phyloP scores from a whole-genome alignment of 768 basidiomycete genomes.

The Naganishia antarctica region DNA sequence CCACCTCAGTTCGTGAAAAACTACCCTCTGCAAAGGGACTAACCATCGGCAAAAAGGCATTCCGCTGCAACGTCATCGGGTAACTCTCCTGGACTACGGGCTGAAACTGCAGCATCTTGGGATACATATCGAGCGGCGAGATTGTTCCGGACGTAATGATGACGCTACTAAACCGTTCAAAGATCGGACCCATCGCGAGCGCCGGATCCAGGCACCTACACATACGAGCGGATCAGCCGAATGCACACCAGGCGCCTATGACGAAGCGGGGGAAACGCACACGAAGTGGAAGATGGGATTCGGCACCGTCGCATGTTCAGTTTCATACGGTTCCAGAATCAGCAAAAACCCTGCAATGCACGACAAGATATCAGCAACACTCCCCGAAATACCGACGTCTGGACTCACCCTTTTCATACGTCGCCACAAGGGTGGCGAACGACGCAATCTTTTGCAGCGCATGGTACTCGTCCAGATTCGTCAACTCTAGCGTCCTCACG shows the following conservation, averaged over 20 bases:
- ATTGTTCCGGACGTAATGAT: slow-evolving; percentile 99
- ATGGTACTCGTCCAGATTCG: slow-evolving; percentile 81
- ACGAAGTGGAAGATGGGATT: slow-evolving; percentile 98
- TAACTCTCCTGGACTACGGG: slow-evolving; percentile 96
- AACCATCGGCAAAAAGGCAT: slow-evolving; percentile 91
- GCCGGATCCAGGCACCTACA: slow-evolving; percentile 91
- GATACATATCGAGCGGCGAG: slow-evolving; percentile 98
- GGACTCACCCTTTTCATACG: slow-evolving; percentile 83
- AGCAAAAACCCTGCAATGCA: slow-evolving; percentile 77
- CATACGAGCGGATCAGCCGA: slow-evolving; percentile 1
- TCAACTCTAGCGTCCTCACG: slow-evolving; percentile 84
- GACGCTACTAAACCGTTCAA: slow-evolving; percentile 95
- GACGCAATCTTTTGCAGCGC: slow-evolving; percentile 89
- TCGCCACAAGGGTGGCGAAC: slow-evolving; percentile 93
- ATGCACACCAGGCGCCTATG: too few species aligned
- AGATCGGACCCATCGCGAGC: slow-evolving; percentile 93
- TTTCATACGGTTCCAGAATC: slow-evolving; percentile 96
- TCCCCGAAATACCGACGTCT: background rate
- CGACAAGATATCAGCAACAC: background rate
- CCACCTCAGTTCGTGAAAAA: background rate
- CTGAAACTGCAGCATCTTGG: slow-evolving; percentile 97
- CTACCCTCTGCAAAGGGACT: slow-evolving; percentile 33
- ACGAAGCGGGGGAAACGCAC: too few species aligned
- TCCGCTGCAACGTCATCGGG: slow-evolving; percentile 92
- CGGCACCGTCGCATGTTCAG: slow-evolving; percentile 94